Base-by-base conservation (phyloP, 73 alveolate genomes). In the Paraurostyla sp. region DNA sequence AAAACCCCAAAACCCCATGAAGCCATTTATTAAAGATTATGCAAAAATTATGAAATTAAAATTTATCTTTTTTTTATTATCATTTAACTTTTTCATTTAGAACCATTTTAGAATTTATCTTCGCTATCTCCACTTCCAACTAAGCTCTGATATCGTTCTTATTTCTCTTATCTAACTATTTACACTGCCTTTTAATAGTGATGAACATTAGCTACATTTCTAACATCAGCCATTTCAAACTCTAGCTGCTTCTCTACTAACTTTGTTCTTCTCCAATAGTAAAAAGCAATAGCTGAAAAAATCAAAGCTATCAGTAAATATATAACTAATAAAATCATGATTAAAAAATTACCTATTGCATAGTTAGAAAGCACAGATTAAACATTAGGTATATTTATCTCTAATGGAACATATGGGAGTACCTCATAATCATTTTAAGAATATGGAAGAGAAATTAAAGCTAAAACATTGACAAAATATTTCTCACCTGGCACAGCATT, bases 191-290 rank as follows among this genome's bases (percentile, higher is more conserved):
- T 65, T 16, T 65, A 33, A 48, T 73, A 73, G 38, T 73, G 33
- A 1, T 40, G 9, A 45, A 43, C 42, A 45, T 56, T 73, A 2
- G 86, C 86, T 25, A 73, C 46, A 45, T 71, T 73, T 46, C 86
- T 73, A 11, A 73, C 86, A 73, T 73, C 86, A 25, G 65, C 71
- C 86, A 73, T 16, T 48, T 73, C 86, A 30, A 18, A 73, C 20
- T 73, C 86, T n/a, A 73, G 38, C 32, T 73, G 38, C 0, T 29
- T 48, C 27, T 40, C 20, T 11, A 73, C 38, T 0, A 15, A 29
- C 35, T 73, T 73, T 16, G 86, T 48, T 27, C 40, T 73, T 25
- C 71, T 73, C 23, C 11, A 73, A 38, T 73, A 73, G 35, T 11
- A 45, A 23, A 38, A 32, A 1, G 71, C 86, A 32, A 43, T 38